These are phyloP conservation scores for Alternaria infectoria DNA, from an alignment of 2,329 filamentous ascomycete species.

Conservation along the genomic window DNA sequence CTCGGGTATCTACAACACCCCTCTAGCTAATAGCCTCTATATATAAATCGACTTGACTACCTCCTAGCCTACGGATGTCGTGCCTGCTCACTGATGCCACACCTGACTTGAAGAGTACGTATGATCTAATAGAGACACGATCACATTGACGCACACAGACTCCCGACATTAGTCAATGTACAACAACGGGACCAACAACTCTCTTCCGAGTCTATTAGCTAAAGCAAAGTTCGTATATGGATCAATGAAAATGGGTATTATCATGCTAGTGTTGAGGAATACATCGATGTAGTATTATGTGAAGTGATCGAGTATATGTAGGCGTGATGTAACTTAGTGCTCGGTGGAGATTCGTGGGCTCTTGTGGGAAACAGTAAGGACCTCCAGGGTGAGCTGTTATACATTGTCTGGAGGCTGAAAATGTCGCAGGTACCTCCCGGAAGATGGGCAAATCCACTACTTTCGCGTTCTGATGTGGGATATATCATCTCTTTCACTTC, in stretches of 20 bases:
- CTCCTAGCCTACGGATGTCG: not conserved
- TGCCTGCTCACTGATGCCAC: not conserved
- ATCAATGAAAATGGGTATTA: not conserved
- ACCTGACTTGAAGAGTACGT: not conserved
- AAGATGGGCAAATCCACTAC: not conserved
- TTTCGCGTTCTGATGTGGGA: rapidly evolving
- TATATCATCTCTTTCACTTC: not conserved
- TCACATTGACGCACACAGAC: not conserved
- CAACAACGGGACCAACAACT: not conserved
- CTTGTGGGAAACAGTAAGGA: not conserved
- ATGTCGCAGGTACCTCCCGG: not conserved
- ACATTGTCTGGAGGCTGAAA: not conserved
- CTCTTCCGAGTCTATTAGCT: not conserved
- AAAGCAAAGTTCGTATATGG: not conserved
- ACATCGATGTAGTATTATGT: not conserved
- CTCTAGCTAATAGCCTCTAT: not conserved
- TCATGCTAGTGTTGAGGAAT: not conserved
- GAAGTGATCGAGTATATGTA: not conserved
- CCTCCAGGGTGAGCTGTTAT: not conserved
- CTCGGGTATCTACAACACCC: not conserved
- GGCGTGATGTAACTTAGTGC: not conserved
- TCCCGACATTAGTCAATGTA: not conserved
- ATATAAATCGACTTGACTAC: not conserved
- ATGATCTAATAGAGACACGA: not conserved
- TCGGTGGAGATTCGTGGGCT: rapidly evolving